Evolutionary conservation across 1,139 yeast genomes (phyloP), one percentile per base, ranked within the genome.

Genomic region (Wickerhamiella infanticola): DNA sequence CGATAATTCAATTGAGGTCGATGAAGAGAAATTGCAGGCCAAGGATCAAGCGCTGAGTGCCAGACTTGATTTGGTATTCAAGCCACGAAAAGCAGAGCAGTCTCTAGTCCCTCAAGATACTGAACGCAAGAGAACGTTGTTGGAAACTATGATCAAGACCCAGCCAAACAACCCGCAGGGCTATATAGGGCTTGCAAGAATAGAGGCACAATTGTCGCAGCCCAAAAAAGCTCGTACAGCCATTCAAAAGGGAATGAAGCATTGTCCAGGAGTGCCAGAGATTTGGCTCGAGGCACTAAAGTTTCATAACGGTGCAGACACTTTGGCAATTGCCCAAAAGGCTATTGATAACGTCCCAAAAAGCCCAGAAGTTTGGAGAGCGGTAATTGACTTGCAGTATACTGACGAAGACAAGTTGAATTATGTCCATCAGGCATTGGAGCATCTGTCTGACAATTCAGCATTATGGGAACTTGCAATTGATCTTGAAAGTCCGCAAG

Each of bases 101-200:
- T 7, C 7, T 7, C 2, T 7, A 7, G 33, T 2, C 9, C 33
- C 33, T 5, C 43, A 29, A 29, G 37, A 33, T 33, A 13, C 36
- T 18, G 49, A 47, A 6, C 35, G 45, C n/a, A 33, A 36, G 26
- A 43, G 50, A 5, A 37, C 35, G 2, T 26, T 45, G 42, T 41
- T 51, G 4, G 44, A 42, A 26, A 23, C 35, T 11, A 27, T 50
- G 45, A 40, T 52, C 11, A 23, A 37, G 52, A 67, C 86, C 0
- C 81, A 83, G 54, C 95, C 97, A 0, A 63, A 67, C 41, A 80
- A 79, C 48, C 73, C 94, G 0, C 74, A 75, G 44, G 84, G 85
- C 9, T 90, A 96, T 95, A 82, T 90, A 29, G 85, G 94, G 0
- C 75, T 88, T 37, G 94, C 95, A 0, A 64, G 86, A 43, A 60